These are phyloP conservation scores for Tuber calosporum DNA, from an alignment of 495 filamentous ascomycete genomes.

Conservation along the genomic window DNA sequence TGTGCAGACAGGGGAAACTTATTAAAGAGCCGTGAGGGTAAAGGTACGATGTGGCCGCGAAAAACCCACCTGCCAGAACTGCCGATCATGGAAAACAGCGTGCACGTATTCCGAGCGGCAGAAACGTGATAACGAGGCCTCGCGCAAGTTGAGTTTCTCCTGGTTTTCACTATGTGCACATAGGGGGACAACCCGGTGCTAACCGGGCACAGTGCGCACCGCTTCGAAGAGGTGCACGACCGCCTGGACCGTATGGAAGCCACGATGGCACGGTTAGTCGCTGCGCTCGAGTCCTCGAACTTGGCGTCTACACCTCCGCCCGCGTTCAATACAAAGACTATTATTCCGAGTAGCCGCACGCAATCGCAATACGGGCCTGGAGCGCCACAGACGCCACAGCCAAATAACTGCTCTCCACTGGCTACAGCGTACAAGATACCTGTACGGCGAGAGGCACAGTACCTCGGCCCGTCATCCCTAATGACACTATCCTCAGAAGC, in stretches of 20 bases:
- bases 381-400: not conserved
- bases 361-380: not conserved
- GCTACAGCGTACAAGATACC: conserved; percentile 3
- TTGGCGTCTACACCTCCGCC: not conserved
- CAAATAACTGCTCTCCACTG: not conserved
- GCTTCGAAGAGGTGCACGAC: conserved; percentile 40
- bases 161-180: not conserved
- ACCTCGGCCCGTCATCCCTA: conserved; percentile 33
- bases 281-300: conserved; percentile 26
- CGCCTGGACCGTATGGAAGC: conserved; percentile 38
- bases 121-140: conserved; percentile 40
- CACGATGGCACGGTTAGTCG: conserved; percentile 32
- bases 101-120: conserved; percentile 38
- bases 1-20: not conserved
- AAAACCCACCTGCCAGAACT: conserved; percentile 39
- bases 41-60: conserved; percentile 39
- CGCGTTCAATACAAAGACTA: not conserved
- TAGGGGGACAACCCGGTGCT: not conserved
- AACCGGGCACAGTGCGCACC: conserved; percentile 28
- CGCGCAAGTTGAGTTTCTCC: conserved; percentile 27
- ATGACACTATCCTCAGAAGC: conserved; percentile 35
- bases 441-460: conserved; percentile 30
- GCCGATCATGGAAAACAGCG: conserved; percentile 34
- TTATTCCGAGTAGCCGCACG: not conserved
- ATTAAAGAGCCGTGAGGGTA: conserved; percentile 1